Conservation (phyloP, 768 basidiomycete genomes). For the Lentinula sp. region DNA sequence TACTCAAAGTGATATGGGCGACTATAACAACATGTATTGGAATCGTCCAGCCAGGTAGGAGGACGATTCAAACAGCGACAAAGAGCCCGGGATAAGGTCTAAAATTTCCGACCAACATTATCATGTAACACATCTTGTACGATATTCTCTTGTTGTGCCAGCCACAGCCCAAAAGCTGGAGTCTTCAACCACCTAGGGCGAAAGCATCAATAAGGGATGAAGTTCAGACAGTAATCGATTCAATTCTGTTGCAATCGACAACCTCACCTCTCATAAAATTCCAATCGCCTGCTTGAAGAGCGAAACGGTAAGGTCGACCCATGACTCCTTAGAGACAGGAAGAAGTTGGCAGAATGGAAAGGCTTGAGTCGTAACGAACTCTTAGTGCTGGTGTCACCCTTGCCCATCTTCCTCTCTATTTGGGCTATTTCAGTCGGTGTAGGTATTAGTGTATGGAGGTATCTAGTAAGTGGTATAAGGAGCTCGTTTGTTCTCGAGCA, state of each 20-base stretch:
- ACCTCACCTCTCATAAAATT: constrained; percentile 62
- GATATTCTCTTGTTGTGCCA: constrained; percentile 69
- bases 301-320: constrained; percentile 74
- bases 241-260: not conserved
- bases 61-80: not conserved
- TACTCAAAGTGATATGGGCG: too few relatives aligned
- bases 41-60: not conserved
- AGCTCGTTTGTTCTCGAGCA: constrained; percentile 79
- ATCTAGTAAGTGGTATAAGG: constrained; percentile 85
- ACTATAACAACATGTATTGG: too few relatives aligned
- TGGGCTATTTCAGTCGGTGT: constrained; percentile 47
- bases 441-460: constrained; percentile 84
- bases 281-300: constrained; percentile 53
- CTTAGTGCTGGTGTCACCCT: constrained; percentile 8
- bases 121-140: constrained; percentile 50
- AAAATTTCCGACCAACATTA: constrained; percentile 7
- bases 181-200: constrained; percentile 55
- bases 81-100: not conserved
- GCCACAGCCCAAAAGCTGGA: constrained; percentile 75
- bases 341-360: constrained; percentile 64
- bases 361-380: constrained; percentile 50
- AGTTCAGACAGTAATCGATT: not conserved
- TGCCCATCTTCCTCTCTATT: constrained; percentile 16
- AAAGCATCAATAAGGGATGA: not conserved
- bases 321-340: constrained; percentile 64